Conservation (phyloP, 139 green algal genomes). For the Spirogloea muscicola region DNA sequence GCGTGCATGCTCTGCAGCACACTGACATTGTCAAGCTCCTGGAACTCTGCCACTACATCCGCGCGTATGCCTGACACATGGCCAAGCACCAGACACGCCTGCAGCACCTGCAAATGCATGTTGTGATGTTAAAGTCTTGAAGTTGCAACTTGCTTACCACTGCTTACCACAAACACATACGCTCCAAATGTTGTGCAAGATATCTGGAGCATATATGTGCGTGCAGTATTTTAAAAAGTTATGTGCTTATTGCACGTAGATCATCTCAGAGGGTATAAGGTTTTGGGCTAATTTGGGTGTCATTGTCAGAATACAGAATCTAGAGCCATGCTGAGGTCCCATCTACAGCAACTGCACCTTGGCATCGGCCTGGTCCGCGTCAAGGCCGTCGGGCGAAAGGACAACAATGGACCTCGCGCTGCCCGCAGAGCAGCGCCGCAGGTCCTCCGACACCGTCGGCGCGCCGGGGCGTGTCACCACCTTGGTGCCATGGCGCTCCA, state of each 20-base stretch:
- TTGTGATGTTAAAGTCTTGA: too few relatives aligned
- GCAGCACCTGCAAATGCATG: constrained; percentile 4
- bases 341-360: not conserved
- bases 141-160: too few relatives aligned
- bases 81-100: constrained; percentile 13
- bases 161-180: too few relatives aligned
- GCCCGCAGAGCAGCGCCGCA: constrained; percentile 3
- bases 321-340: not conserved
- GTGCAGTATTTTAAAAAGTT: too few relatives aligned
- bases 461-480: constrained; percentile 1
- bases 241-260: too few relatives aligned
- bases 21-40: constrained; percentile 6
- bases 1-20: constrained; percentile 8
- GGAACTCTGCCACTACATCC: constrained; percentile 18
- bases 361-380: constrained; percentile 2
- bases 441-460: constrained; percentile 1
- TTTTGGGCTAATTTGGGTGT: not conserved
- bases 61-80: not conserved
- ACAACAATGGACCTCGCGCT: constrained; percentile 15
- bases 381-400: constrained; percentile 1
- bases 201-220: too few relatives aligned
- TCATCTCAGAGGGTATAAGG: too few relatives aligned
- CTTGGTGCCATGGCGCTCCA: not conserved
- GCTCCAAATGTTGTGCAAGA: too few relatives aligned
- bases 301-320: not conserved